A percentile compares a stretch with the other conserved stretches of the same genome.
phyloP scores from a whole-genome alignment of 352 stramenopile genomes.

The Elongisporangium senticosum region DNA sequence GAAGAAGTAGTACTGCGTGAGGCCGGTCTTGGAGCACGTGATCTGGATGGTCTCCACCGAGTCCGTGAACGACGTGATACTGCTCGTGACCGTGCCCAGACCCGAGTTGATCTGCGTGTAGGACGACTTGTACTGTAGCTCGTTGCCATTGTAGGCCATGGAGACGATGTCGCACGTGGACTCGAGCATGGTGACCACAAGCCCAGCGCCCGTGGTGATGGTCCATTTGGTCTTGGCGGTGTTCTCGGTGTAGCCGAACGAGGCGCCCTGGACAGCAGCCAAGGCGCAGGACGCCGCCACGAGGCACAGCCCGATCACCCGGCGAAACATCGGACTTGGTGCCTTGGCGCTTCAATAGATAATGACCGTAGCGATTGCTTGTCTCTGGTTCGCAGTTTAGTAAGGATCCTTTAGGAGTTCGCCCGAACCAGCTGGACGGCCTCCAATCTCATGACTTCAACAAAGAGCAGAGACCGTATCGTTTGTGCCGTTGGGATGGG shows the following conservation, averaged over 20 bases:
- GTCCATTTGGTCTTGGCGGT: constrained; percentile 24
- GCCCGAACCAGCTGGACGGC: background rate
- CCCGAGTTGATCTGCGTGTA: constrained; percentile 38
- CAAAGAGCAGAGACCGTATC: background rate
- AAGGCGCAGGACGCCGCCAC: background rate
- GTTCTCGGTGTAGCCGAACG: constrained; percentile 23
- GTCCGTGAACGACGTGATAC: constrained; percentile 26
- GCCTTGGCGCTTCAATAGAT: background rate
- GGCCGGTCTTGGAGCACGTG: constrained; percentile 22
- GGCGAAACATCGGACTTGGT: background rate
- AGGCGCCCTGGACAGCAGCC: constrained; percentile 1
- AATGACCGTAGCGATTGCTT: background rate
- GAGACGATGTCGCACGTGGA: constrained; percentile 34
- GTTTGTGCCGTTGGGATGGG: background rate
- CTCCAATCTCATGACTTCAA: background rate
- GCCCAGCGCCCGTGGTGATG: constrained; percentile 22
- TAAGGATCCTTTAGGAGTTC: background rate
- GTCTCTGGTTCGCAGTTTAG: background rate
- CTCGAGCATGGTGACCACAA: constrained; percentile 28
- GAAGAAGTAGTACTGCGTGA: constrained; percentile 34
- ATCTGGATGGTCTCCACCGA: constrained; percentile 37
- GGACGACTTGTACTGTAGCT: constrained; percentile 40
- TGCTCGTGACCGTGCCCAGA: constrained; percentile 21
- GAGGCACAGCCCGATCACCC: background rate
- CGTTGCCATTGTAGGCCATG: constrained; percentile 30